phyloP scores from a whole-genome alignment of 1,139 yeast genomes.

The Yamadazyma dushanensis region DNA sequence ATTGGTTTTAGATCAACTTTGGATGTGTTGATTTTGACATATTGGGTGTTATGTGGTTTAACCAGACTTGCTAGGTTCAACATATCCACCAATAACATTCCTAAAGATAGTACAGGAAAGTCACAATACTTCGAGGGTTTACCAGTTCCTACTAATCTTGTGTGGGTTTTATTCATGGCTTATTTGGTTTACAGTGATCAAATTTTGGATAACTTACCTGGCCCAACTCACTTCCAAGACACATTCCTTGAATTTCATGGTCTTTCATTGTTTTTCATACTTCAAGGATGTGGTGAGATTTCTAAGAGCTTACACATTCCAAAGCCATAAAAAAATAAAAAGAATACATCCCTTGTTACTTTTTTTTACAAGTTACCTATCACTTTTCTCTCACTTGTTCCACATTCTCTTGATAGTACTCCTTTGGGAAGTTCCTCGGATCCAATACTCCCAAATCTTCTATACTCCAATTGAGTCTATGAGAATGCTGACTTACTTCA shows the following conservation, averaged over 20 bases:
- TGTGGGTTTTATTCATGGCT: constrained; percentile 74
- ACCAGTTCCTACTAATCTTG: constrained; percentile 88
- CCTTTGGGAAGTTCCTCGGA: constrained; percentile 34
- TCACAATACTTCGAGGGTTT: constrained; percentile 88
- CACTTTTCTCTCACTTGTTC: not conserved
- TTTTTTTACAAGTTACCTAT: not conserved
- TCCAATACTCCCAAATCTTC: constrained; percentile 39
- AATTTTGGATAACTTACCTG: constrained; percentile 57
- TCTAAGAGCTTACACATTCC: constrained; percentile 90
- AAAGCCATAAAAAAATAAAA: constrained; percentile 52
- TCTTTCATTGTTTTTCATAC: constrained; percentile 57
- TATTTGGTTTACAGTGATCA: constrained; percentile 53
- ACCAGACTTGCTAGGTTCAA: constrained; percentile 94
- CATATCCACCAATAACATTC: constrained; percentile 88
- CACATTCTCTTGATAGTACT: constrained; percentile 6
- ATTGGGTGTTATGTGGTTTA: constrained; percentile 90
- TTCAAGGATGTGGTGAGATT: constrained; percentile 90
- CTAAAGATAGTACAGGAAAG: constrained; percentile 83
- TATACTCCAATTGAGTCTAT: constrained; percentile 26
- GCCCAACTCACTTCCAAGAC: constrained; percentile 58
- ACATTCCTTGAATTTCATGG: constrained; percentile 75
- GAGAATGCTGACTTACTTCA: constrained; percentile 35
- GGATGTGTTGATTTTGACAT: constrained; percentile 74
- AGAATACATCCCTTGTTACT: not conserved
- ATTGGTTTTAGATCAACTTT: constrained; percentile 84